Percentiles rank a stretch among this genome's conserved stretches.
Conservation (phyloP, 768 basidiomycete species). For the Russula griseocarnosa region DNA sequence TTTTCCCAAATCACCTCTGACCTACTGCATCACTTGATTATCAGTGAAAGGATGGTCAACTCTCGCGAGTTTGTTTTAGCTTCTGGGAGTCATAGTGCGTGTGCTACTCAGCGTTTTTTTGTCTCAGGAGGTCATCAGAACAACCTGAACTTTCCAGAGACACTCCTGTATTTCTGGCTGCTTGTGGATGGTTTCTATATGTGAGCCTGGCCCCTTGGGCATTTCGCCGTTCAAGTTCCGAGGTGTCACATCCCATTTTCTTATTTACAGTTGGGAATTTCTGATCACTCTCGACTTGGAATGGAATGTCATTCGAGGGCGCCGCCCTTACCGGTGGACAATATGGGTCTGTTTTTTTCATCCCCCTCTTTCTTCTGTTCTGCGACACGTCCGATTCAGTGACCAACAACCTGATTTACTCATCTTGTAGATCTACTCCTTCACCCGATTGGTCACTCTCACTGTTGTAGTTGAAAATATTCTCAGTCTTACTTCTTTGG, state of each 20-base stretch:
- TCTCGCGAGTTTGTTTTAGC: too few relatives aligned
- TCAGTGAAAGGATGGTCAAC: too few relatives aligned
- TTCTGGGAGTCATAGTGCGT: too few relatives aligned
- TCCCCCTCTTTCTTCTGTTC: not conserved
- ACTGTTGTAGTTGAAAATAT: not conserved
- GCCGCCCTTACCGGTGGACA: conserved; percentile 6
- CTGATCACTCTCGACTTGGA: not conserved
- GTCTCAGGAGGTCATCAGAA: too few relatives aligned
- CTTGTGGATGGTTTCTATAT: not conserved
- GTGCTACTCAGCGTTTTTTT: not conserved
- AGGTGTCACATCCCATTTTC: not conserved
- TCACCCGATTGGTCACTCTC: conserved; percentile 11
- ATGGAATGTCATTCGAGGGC: not conserved
- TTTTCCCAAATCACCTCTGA: too few relatives aligned
- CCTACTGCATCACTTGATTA: too few relatives aligned
- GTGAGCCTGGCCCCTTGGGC: not conserved
- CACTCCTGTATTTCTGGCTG: not conserved
- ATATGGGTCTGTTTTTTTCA: conserved; percentile 11
- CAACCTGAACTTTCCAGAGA: not conserved
- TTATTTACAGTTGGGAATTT: conserved; percentile 4
- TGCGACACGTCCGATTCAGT: not conserved
- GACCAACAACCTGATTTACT: not conserved
- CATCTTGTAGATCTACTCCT: conserved; percentile 13
- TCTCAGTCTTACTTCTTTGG: not conserved
- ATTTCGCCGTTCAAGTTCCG: too few relatives aligned